Conservation (phyloP, 371 early-diverging fungal species). For the Chytridium lagenaria region DNA sequence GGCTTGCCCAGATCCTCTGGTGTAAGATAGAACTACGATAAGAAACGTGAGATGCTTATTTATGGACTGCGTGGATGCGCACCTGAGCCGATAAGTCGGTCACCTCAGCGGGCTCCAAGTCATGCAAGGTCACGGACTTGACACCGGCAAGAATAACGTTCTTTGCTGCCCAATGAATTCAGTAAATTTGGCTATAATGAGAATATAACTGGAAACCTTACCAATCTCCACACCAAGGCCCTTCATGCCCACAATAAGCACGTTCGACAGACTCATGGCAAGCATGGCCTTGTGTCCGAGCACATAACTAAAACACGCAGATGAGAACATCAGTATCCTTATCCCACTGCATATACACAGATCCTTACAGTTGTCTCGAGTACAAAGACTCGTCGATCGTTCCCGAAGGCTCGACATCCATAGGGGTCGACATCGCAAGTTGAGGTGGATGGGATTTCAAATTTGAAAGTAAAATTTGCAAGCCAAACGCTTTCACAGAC, state of each 20-base stretch:
- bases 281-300: conserved; percentile 99
- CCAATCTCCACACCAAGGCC: conserved; percentile 99
- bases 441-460: no score
- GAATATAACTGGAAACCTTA: conserved; percentile 43
- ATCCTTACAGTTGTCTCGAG: conserved; percentile 94
- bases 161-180: conserved; percentile 73
- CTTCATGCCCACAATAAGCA: conserved; percentile 95
- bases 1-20: conserved; percentile 91
- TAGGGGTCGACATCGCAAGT: conserved; percentile 30
- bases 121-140: conserved; percentile 95
- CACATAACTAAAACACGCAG: conserved; percentile 98
- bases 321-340: no score
- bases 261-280: conserved; percentile 96
- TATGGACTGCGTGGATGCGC: conserved; percentile 27
- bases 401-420: conserved; percentile 33
- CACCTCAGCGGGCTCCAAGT: conserved; percentile 75
- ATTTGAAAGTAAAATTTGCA: no score
- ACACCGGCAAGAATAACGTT: conserved; percentile 98
- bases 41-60: neutral
- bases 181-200: neutral
- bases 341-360: neutral
- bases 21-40: conserved; percentile 89
- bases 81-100: conserved; percentile 95
- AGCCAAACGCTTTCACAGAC: no score
- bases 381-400: conserved; percentile 94